Evolutionary conservation across 768 basidiomycete genomes (phyloP), one percentile per base, ranked within the genome.

Genomic region (Suillus discolor): DNA sequence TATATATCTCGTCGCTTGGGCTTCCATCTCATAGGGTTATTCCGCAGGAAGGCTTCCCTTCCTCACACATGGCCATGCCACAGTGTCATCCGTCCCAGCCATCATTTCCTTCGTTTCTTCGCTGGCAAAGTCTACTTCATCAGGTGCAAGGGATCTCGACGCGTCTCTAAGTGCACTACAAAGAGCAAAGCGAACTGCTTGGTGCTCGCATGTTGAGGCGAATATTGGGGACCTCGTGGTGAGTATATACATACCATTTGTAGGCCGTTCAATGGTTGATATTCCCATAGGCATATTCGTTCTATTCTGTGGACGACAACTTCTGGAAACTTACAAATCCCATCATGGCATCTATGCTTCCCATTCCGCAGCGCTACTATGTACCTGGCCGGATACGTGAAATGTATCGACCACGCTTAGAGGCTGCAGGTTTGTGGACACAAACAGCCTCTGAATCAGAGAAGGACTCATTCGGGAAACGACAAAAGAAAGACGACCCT

Each of bases 211-310:
- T 72, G 76, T 87, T 9, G 88, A 90, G 67, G 77, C 87, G 9
- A 81, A 86, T 63, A 74, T 93, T 28, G 91, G 91, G 12, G 87
- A 91, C 71, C 75, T 94, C 16, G 82, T 91, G 61, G 93, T 94
- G 75, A 73, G 89, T 81, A 47, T 23, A 15, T 41, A 25, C 34
- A 55, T 7, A 12, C 36, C 42, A 39, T 61, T 60, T 41, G 34
- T 45, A 41, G 34, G 47, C 62, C n/a, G 16, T 64, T 64, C 57
- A 67, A 64, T 20, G 49, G 42, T 57, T 54, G 68, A 66, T 38
- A 47, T 62, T 59, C 7, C 3, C 66, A 94, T 92, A 84, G 85
- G 41, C 83, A 91, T 71, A 81, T 82, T 42, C 41, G 67, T 79
- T 90, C 39, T 94, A 87, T 71, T 85, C 89, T 13, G 78, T 84